Conservation (phyloP, 2,329 filamentous ascomycete genomes). For the Pezizomycotina sp. region DNA sequence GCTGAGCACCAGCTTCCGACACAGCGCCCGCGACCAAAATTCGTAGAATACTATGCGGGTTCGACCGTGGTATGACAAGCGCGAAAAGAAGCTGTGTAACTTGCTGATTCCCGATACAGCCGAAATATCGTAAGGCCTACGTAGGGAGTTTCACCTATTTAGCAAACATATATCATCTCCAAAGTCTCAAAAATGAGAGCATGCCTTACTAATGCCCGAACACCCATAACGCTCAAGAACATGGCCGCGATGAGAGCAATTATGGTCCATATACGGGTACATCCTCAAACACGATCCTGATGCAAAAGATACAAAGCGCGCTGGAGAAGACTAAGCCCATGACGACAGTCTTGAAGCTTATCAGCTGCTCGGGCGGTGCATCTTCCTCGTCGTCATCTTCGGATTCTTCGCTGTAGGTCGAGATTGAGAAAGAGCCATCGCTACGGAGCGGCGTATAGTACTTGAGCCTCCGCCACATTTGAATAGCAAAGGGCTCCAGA, state of each 20-base stretch:
- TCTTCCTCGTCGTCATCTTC: constrained; percentile 46
- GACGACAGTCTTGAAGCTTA: constrained; percentile 52
- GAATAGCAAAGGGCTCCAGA: constrained; percentile 5
- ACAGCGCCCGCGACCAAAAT: constrained; percentile 89
- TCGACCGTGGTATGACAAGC: constrained; percentile 61
- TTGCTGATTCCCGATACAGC: constrained; percentile 15
- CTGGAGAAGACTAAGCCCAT: constrained; percentile 65
- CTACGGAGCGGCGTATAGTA: not conserved
- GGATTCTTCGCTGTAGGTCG: constrained; percentile 16
- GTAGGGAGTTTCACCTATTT: no score
- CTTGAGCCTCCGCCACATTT: not conserved
- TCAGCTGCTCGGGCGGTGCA: constrained; percentile 66
- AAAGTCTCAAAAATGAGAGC: no score
- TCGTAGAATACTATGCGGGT: constrained; percentile 77
- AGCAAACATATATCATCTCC: no score
- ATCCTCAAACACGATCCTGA: constrained; percentile 70
- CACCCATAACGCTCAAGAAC: constrained; percentile 59
- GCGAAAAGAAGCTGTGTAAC: constrained; percentile 83
- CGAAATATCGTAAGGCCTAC: no score
- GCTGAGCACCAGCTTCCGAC: constrained; percentile 66
- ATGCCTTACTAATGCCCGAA: constrained; percentile 42
- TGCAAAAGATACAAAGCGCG: constrained; percentile 60
- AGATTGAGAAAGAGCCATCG: constrained; percentile 17
- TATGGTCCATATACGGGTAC: constrained; percentile 60
- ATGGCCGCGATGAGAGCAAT: constrained; percentile 73